Evolutionary conservation across 2,329 filamentous ascomycete species (phyloP), one percentile per base, ranked within the genome.

Genomic region (Stenocarpella maydis): DNA sequence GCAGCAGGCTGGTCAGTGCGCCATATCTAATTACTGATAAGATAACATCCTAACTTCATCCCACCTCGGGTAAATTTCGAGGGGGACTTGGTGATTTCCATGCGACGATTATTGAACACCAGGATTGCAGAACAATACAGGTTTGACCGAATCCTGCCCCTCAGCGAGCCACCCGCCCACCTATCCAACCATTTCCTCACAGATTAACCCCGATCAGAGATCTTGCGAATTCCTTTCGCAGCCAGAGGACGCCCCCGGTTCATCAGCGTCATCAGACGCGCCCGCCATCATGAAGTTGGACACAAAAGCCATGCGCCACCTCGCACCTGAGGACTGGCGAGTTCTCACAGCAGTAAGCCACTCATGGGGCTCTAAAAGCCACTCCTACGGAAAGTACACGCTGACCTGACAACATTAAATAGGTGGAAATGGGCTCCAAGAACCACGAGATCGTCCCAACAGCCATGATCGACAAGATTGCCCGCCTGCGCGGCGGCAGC

Each of bases 401-500:
- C 72, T 75, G 69, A 55, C 4, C 80, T 82, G 78, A 80, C 74
- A 75, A 74, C 75, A 75, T 64, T 67, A 37, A 37, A 37, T 80
- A 97, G 94, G 93, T 97, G 76, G 96, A 99, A 81, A 90, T 91
- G 82, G 95, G 95, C 77, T 97, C 92, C 81, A 95, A 93, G 80
- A 98, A 98, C 82, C 96, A 99, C 84, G 96, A 99, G 82, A 87
- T 99, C 69, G 95, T 99, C 2, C 96, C 96, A 9, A 98, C 95
- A 17, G 84, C 93, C 4, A 81, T 98, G 73, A 98, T 99, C 74
- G 90, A 91, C 69, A 92, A 93, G 77, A 87, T 97, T 31, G 90
- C 95, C 8, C 92, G 92, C 49, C 88, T 97, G 45, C 90, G 93
- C 68, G 92, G 92, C 69, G 92, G 92, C 66, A 88, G 88, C 73